Evolutionary conservation across 2,329 filamentous ascomycete species (phyloP).

Genomic region (Sporothrix brasiliensis): DNA sequence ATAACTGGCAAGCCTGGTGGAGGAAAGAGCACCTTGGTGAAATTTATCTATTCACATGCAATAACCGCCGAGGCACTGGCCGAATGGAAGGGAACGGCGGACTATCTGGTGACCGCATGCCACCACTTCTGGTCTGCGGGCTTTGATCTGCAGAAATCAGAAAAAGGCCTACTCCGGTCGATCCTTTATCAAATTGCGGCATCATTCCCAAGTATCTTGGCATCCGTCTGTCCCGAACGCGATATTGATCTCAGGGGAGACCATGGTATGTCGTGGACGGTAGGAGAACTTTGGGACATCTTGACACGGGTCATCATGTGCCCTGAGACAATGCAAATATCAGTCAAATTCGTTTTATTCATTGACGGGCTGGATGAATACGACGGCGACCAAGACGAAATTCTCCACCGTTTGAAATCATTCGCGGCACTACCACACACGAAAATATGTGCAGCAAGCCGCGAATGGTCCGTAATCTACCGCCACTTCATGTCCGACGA

Average conservation of each 20-base stretch:
- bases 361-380: conserved; percentile 1
- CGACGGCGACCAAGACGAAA: background rate
- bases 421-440: background rate
- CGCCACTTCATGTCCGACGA: background rate
- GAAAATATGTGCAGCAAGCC: background rate
- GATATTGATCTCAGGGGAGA: too few relatives aligned
- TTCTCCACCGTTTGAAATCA: background rate
- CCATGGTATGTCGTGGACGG: background rate
- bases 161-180: background rate
- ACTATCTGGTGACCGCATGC: background rate
- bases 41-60: background rate
- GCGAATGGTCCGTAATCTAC: background rate
- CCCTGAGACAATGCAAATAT: background rate
- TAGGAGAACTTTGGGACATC: background rate
- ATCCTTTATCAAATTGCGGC: background rate
- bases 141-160: background rate
- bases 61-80: background rate
- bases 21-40: background rate
- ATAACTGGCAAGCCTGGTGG: background rate
- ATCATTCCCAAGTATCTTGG: background rate
- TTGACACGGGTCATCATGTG: background rate
- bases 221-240: background rate
- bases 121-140: background rate
- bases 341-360: background rate
- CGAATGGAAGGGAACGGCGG: background rate